Evolutionary conservation across 1,284 basidiomycete genomes (phyloP), one percentile per base, ranked within the genome.

Genomic region (Albatrellus sp.): DNA sequence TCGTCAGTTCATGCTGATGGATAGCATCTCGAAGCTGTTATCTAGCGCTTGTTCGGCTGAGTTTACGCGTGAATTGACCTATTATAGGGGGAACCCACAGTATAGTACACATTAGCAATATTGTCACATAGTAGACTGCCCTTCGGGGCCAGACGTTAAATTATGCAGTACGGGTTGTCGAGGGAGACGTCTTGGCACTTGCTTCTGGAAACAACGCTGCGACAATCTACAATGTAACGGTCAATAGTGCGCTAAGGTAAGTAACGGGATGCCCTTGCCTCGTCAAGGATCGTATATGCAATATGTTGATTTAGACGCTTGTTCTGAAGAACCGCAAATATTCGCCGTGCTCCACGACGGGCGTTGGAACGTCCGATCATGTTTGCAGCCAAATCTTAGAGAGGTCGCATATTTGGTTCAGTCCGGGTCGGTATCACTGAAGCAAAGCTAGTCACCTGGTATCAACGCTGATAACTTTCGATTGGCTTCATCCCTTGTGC

Each of bases 351-450:
- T 5, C 92, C 94, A 37, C 90, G 74, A 6, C 91, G 75, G 9
- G 93, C 91, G 59, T 98, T 97, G 2, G 89, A 83, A 19, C 91
- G 73, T 8, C 94, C 94, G 50, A 98, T 94, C 80, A 97, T 90
- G 56, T 94, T 97, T 5, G 93, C 90, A 28, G 89, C 91, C 39
- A 97, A 64, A 55, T 97, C 94, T 91, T 50, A 36, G 32, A 33
- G 31, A 24, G 24, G 24, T 24, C 24, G 24, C 24, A 24, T 40
- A 32, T 24, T 24, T 24, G 24, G 24, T 24, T 24, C 7, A 30
- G 6, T 4, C n/a, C n/a, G n/a, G 39, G 24, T 55, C 29, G 55
- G 42, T 36, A 33, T 37, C 3, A 32, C 31, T 32, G 6, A 14
- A 7, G 13, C 17, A 16, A 36, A 16, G 7, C 2, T 49, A 57